phyloP scores from a whole-genome alignment of 441 rosid genomes.

The Viola pubescens region DNA sequence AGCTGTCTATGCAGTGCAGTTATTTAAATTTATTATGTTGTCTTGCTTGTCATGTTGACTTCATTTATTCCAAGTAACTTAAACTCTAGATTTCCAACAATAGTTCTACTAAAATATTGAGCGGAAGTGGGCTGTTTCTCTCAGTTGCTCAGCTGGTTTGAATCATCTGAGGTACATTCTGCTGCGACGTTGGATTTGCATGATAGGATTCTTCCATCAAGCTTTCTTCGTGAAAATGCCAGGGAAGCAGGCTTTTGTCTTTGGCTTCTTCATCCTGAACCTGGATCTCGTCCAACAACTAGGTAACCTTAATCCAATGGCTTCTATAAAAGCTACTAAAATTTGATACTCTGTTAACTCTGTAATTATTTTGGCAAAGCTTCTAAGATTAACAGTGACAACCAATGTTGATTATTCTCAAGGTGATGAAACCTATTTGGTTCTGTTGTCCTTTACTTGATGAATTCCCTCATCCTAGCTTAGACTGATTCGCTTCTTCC shows the following conservation, averaged over 20 bases:
- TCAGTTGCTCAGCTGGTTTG: constrained; percentile 60
- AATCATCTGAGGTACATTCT: constrained; percentile 43
- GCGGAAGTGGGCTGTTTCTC: constrained; percentile 17
- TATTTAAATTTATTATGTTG: neutral
- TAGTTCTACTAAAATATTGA: neutral
- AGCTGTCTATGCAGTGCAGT: neutral
- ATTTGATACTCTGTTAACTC: neutral
- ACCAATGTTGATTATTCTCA: neutral
- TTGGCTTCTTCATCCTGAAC: constrained; percentile 77
- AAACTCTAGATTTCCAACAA: neutral
- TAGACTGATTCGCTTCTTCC: constrained; percentile 1
- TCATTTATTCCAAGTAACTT: neutral
- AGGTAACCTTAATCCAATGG: constrained; percentile 34
- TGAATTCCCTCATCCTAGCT: neutral
- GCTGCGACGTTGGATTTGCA: constrained; percentile 57
- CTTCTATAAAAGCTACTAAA: neutral
- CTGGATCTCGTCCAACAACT: constrained; percentile 61
- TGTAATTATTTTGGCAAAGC: neutral
- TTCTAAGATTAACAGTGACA: too few species aligned
- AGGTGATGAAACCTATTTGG: neutral
- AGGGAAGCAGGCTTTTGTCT: constrained; percentile 87
- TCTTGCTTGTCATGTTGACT: neutral
- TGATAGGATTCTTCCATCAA: constrained; percentile 63
- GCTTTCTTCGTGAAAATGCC: constrained; percentile 54
- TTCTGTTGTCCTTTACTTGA: neutral